Percentiles rank a stretch among this genome's conserved stretches.
phyloP scores from a whole-genome alignment of 371 early-diverging fungal species.

The Aphelidium insulamus region DNA sequence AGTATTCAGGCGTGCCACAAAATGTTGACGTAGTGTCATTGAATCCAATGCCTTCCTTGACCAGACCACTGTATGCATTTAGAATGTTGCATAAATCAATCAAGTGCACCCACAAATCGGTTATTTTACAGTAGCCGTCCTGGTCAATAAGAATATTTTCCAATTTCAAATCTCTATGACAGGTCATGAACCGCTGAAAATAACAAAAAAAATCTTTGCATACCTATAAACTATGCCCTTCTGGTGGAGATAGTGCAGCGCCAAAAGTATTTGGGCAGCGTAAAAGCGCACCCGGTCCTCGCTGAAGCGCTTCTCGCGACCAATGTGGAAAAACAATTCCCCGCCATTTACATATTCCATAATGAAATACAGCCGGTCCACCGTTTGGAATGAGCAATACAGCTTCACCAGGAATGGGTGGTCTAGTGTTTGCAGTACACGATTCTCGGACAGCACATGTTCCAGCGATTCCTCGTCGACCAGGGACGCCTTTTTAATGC shows the following conservation, averaged over 20 bases:
- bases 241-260: constrained; percentile 34
- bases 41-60: constrained; percentile 31
- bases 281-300: constrained; percentile 28
- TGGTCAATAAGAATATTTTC: constrained; percentile 20
- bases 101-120: no score
- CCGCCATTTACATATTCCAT: constrained; percentile 52
- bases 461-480: constrained; percentile 16
- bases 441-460: constrained; percentile 3
- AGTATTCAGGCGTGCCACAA: constrained; percentile 48
- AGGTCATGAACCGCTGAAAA: neutral
- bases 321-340: constrained; percentile 39
- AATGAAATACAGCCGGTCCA: constrained; percentile 32
- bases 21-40: constrained; percentile 24
- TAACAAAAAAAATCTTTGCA: neutral
- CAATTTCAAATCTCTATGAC: constrained; percentile 19
- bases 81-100: constrained; percentile 32
- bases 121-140: constrained; percentile 21
- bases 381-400: constrained; percentile 30
- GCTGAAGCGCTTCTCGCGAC: constrained; percentile 15
- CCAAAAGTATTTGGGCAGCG: constrained; percentile 36
- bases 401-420: constrained; percentile 42
- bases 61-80: constrained; percentile 48
- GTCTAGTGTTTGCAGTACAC: constrained; percentile 3
- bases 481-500: constrained; percentile 15
- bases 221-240: constrained; percentile 37